phyloP scores from a whole-genome alignment of 202 grass and related monocot species.

The Cymbopogon flexuosus region DNA sequence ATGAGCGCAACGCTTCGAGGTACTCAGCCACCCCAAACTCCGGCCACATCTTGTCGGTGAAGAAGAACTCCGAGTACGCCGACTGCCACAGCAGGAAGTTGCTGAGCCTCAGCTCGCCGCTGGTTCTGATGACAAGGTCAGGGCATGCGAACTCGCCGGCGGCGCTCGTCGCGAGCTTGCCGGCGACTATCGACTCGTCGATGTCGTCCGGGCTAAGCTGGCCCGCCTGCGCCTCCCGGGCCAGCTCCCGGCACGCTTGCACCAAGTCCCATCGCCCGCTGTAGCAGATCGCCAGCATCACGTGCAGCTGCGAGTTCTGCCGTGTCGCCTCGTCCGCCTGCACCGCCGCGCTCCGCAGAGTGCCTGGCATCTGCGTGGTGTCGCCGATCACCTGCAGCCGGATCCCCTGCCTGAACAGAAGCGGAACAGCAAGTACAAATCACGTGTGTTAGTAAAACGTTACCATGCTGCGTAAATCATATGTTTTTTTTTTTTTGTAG shows the following conservation, averaged over 20 bases:
- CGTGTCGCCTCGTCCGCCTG: constrained; percentile 27
- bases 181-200: constrained; percentile 30
- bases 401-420: constrained; percentile 35
- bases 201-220: constrained; percentile 45
- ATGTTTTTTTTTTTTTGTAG: too few relatives aligned
- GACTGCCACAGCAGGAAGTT: constrained; percentile 73
- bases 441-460: too few relatives aligned
- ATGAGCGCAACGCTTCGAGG: constrained; percentile 41
- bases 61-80: constrained; percentile 59
- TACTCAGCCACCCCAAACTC: constrained; percentile 49
- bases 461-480: too few relatives aligned
- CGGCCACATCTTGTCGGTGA: constrained; percentile 46
- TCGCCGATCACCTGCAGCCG: constrained; percentile 42
- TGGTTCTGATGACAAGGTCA: constrained; percentile 57
- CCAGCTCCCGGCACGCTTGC: constrained; percentile 42
- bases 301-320: constrained; percentile 32
- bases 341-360: constrained; percentile 16
- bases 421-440: too few relatives aligned
- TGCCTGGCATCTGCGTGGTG: constrained; percentile 20
- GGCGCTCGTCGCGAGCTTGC: constrained; percentile 40
- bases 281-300: constrained; percentile 50
- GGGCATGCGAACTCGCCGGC: constrained; percentile 6
- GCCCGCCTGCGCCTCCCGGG: constrained; percentile 8
- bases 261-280: constrained; percentile 49
- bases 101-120: constrained; percentile 56